Base-by-base conservation (phyloP, 2,329 filamentous ascomycete genomes). In the Cyclaneusma minus region DNA sequence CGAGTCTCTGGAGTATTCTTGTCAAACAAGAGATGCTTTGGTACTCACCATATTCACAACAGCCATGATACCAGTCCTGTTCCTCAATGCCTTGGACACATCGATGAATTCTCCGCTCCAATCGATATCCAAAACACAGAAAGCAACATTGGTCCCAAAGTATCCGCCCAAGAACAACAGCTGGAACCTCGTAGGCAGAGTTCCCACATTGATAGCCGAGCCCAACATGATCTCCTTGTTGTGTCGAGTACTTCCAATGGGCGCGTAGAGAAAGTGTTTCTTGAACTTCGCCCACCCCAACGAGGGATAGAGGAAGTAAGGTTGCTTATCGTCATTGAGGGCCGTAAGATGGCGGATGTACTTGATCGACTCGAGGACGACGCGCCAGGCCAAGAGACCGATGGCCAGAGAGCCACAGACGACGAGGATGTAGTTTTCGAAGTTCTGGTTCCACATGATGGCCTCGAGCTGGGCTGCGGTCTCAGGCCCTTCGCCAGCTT, bases 171-270 rank as follows among this genome's bases (percentile, higher is more conserved):
- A 55, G 41, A 89, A 61, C 26, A 80, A 46, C 7, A 73, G 66
- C 47, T 91, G 80, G 41, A 85, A 72, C 25, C 82, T 61, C n/a
- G 77, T 78, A 0, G 82, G 82, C 11, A 91, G 55, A 0, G 81
- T 87, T 35, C 82, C 78, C 29, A 82, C 68, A 38, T 73, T 73
- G 44, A 81, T 52, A 6, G 73, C 74, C 11, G 59, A 60, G 13
- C 70, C 75, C 9, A 84, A 51, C 43, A 76, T 71, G 37, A 82
- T 64, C 43, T 80, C 74, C 14, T 68, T 59, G 42, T 89, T 89
- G 52, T 89, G 82, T 42, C 81, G 65, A 44, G 80, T 80, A 29
- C 62, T 64, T 42, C 72, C 67, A 11, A 91, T 52, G 5, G 82
- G 82, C 1, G 82, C 74, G 44, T 73, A 75, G 11, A 76, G 52